These are phyloP conservation scores for Neonothopanus nambi DNA, from an alignment of 1,284 basidiomycete genomes.

Conservation along the genomic window DNA sequence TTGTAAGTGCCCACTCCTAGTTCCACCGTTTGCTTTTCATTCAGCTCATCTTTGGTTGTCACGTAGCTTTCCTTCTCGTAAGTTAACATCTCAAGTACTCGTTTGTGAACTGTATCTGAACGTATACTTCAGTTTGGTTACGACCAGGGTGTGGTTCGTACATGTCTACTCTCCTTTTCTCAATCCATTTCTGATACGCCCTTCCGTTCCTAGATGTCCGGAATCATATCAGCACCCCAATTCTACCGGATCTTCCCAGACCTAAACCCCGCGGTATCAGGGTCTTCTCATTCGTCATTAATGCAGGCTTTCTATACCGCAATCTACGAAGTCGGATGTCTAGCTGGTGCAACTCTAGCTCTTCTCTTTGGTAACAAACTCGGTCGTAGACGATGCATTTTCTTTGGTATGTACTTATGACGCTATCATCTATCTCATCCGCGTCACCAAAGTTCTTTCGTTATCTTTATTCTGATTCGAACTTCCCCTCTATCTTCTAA, in stretches of 20 bases:
- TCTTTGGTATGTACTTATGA: slow-evolving; percentile 12
- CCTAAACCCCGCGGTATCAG: slow-evolving; percentile 20
- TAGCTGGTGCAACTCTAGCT: slow-evolving; percentile 23
- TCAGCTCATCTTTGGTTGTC: not conserved
- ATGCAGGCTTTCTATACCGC: slow-evolving; percentile 28
- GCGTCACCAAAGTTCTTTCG: too few species aligned
- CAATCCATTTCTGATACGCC: not conserved
- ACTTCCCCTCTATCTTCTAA: too few species aligned
- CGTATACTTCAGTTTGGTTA: slow-evolving; percentile 21
- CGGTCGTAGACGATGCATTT: slow-evolving; percentile 21
- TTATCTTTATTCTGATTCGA: not conserved
- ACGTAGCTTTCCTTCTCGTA: slow-evolving; percentile 14
- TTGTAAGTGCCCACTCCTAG: slow-evolving; percentile 10
- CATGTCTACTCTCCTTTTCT: not conserved
- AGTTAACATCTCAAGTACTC: not conserved
- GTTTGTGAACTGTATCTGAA: not conserved
- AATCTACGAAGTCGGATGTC: slow-evolving; percentile 27
- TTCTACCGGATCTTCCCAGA: slow-evolving; percentile 26
- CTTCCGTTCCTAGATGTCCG: slow-evolving; percentile 20
- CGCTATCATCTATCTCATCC: too few species aligned
- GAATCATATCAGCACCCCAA: slow-evolving; percentile 25
- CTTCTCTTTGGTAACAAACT: slow-evolving; percentile 22
- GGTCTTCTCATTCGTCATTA: slow-evolving; percentile 17
- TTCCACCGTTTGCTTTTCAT: not conserved
- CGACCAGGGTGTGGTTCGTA: slow-evolving; percentile 25